Base-by-base conservation (phyloP, 495 filamentous ascomycete genomes). In the Penicillium ochrochloron region DNA sequence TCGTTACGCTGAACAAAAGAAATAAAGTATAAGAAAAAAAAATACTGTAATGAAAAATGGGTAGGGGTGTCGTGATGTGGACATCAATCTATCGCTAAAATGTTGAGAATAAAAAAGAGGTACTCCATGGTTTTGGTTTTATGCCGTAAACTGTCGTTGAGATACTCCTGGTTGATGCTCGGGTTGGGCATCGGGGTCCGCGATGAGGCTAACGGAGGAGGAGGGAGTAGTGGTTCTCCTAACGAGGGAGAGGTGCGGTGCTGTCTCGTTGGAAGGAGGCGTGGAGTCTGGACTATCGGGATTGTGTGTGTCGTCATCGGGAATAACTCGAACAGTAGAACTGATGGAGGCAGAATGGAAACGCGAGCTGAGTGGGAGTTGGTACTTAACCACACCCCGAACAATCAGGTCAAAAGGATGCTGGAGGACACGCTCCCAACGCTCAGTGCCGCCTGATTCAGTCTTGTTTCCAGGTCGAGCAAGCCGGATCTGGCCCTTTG, bases 341-440 rank as follows among this genome's bases (percentile, higher is more conserved):
- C 80, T 83, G 60, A 89, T 80, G 14, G 80, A 78, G 6, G 80
- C 81, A 0, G 82, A 83, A 65, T 88, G 81, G 54, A 87, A 80
- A 42, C 85, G 85, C 37, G 88, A 88, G 69, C 85, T 94, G 57
- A 99, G 81, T 12, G 95, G 95, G 21, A 97, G 81, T 33, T 90
- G 88, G 70, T 99, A 99, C 73, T 91, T 92, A 69, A 99, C 77
- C 8, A 94, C 89, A 41, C 95, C 95, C 57, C 93, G 87, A 33
- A 98, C 87, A 62, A 97, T 92, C 57, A 99, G 80, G 61, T 96
- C 91, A 65, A 98, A 99, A 35, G 93, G 90, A 77, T 97, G 89
- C 68, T 94, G 83, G 31, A 98, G 77, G 31, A 98, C 93, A 50
- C 86, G 84, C 74, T 97, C 93, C 95, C 95, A 99, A 58, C 94